phyloP scores from a whole-genome alignment of 306 rosid genomes.

The Cotoneaster glaucophyllus region DNA sequence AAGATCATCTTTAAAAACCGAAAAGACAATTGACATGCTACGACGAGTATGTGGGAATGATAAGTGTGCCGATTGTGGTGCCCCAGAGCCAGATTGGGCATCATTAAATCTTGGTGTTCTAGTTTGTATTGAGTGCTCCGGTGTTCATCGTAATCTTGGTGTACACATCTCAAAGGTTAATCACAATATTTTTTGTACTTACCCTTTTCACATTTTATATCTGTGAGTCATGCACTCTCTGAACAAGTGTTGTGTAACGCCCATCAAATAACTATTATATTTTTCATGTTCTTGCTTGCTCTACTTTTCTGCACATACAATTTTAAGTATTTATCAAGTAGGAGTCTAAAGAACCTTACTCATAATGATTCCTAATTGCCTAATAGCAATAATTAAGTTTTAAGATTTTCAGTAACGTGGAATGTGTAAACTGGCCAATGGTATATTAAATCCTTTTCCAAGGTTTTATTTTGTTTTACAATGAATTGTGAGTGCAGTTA shows the following conservation, averaged over 20 bases:
- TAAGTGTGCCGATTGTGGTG: constrained; percentile 95
- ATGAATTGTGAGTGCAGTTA: not conserved
- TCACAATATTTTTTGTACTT: not conserved
- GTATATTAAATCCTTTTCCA: not conserved
- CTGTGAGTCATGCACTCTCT: not conserved
- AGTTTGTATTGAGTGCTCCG: constrained; percentile 98
- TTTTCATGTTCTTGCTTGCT: not conserved
- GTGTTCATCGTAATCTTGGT: constrained; percentile 99
- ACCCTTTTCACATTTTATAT: not conserved
- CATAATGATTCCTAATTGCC: not conserved
- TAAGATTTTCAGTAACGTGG: not conserved
- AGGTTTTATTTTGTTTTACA: not conserved
- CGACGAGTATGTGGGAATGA: constrained; percentile 91
- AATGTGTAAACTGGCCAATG: not conserved
- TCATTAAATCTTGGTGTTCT: constrained; percentile 98
- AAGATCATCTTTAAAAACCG: constrained; percentile 63
- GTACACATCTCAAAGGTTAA: constrained; percentile 97
- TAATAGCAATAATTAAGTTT: not conserved
- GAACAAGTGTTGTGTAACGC: not conserved
- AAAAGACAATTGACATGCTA: constrained; percentile 86
- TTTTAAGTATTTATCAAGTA: not conserved
- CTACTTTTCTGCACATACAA: not conserved
- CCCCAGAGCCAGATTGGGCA: constrained; percentile 98
- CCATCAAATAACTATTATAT: not conserved
- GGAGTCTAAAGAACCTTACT: not conserved